phyloP scores from a whole-genome alignment of 345 rosid species.

The Eutrema japonicum region DNA sequence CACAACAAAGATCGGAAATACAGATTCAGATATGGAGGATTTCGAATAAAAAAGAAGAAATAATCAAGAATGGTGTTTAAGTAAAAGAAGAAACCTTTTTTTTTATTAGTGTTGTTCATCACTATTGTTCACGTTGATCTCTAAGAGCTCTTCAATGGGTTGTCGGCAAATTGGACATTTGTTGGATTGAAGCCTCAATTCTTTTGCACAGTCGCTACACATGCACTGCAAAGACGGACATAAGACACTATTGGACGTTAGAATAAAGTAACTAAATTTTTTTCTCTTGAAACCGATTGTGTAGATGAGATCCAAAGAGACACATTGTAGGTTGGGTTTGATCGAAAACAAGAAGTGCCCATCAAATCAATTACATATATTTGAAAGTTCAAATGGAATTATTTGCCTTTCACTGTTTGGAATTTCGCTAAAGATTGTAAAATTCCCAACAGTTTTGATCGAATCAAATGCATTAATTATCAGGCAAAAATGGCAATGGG shows the following conservation, averaged over 20 bases:
- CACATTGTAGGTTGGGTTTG: not conserved
- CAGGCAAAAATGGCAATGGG: not conserved
- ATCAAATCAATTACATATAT: too few relatives aligned
- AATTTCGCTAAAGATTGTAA: too few relatives aligned
- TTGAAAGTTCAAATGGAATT: too few relatives aligned
- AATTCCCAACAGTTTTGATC: too few relatives aligned
- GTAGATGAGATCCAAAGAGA: not conserved
- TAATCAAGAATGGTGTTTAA: constrained; percentile 33
- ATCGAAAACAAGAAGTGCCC: not conserved
- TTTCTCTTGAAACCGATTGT: not conserved
- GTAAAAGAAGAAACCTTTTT: constrained; percentile 35
- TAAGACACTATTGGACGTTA: constrained; percentile 10
- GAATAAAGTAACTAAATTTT: not conserved
- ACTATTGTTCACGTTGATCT: constrained; percentile 65
- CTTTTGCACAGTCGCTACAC: constrained; percentile 87
- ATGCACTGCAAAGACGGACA: constrained; percentile 59
- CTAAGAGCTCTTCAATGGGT: constrained; percentile 77
- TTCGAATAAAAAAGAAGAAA: not conserved
- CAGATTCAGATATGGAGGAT: not conserved
- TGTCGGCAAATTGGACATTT: constrained; percentile 96
- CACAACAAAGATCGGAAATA: constrained; percentile 7
- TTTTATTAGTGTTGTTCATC: constrained; percentile 38
- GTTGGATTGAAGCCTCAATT: constrained; percentile 74
- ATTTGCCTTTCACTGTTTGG: too few relatives aligned
- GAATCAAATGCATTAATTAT: too few relatives aligned